Evolutionary conservation across 306 rosid genomes (phyloP), one percentile per base, ranked within the genome.

Genomic region (Prosopis cineraria): DNA sequence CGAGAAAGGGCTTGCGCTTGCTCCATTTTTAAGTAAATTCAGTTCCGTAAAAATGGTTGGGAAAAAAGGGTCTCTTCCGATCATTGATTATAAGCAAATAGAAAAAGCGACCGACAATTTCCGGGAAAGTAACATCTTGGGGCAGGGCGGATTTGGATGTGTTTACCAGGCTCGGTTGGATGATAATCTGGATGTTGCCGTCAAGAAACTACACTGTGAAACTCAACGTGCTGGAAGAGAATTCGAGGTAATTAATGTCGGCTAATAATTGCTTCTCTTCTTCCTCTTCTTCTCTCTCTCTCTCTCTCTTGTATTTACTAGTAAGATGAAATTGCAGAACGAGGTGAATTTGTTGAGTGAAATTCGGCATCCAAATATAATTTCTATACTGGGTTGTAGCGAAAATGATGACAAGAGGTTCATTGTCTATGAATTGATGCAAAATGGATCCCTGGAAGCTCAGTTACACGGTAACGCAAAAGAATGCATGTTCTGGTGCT

Each of bases 101-200:
- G 99, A 89, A 76, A 93, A 88, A 58, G 83, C 87, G 0, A 89
- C 99, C 22, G 68, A 80, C 67, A 79, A 89, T 82, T 95, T 95
- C 66, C 22, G 19, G 16, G 94, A 89, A 53, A 85, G 89, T 80
- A 93, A 95, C 72, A 83, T 93, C 33, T 82, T 95, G 79, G 99
- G 99, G 7, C 86, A 75, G 85, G 98, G 99, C 2, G 99, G 96
- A 78, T 95, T 95, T 79, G 99, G 99, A 60, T 70, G 98, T 25
- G 99, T 95, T 84, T 95, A 91, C 87, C 89, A 83, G 87, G 99
- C 97, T 84, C 86, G 70, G 4, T 85, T 95, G 80, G 94, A 89
- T 64, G 93, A 90, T 48, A 85, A 86, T 56, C 75, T 89, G 62
- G 74, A 36, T 74, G 98, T 91, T 78, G 99, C 99, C 0, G 96